Percentiles rank a stretch among this genome's conserved stretches.
Conservation (phyloP, 768 basidiomycete species). For the Thelephora aurantiotincta region DNA sequence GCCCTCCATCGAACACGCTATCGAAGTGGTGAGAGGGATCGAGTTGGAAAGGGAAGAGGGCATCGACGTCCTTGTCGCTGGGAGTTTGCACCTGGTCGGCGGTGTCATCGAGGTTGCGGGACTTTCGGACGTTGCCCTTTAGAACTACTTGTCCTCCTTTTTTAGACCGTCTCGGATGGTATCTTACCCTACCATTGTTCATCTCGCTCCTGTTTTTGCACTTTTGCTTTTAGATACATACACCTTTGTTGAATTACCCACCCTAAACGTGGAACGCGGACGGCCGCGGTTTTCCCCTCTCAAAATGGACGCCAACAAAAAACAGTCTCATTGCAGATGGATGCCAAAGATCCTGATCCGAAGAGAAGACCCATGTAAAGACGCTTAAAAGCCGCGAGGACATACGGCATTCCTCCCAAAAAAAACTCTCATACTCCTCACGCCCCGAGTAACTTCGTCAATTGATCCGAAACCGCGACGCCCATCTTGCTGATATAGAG, state of each 20-base stretch:
- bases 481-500: conserved; percentile 54
- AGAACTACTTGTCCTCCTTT: conserved; percentile 6
- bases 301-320: too few relatives aligned
- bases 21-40: conserved; percentile 45
- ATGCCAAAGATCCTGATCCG: too few relatives aligned
- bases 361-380: too few relatives aligned
- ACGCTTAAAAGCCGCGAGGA: too few relatives aligned
- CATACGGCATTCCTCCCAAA: background rate
- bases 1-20: conserved; percentile 81
- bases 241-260: too few relatives aligned
- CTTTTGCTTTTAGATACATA: too few relatives aligned
- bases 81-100: conserved; percentile 88
- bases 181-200: too few relatives aligned
- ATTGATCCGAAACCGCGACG: conserved; percentile 55
- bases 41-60: conserved; percentile 15
- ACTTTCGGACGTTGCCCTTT: conserved; percentile 55
- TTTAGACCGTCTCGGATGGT: too few relatives aligned
- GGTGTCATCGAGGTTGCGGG: conserved; percentile 88
- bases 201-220: too few relatives aligned
- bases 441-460: background rate
- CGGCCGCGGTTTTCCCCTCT: too few relatives aligned
- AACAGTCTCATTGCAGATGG: too few relatives aligned
- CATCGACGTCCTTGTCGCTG: conserved; percentile 68
- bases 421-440: background rate
- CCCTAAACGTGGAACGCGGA: too few relatives aligned